Evolutionary conservation across 495 filamentous ascomycete genomes (phyloP).

Genomic region (Cetradonia linearis): DNA sequence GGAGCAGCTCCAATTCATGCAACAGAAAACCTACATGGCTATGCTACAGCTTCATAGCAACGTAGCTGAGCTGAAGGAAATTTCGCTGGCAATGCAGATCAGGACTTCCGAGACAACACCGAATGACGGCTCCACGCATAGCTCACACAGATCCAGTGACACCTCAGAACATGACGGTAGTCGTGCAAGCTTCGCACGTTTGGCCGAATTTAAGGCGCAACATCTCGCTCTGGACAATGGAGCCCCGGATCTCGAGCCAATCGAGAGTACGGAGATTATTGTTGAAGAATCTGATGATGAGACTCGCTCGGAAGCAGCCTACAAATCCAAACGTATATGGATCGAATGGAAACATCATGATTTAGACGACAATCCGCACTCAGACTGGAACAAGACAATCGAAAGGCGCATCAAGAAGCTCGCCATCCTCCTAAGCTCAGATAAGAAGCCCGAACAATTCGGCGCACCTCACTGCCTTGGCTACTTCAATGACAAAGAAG

Average conservation of each 20-base stretch:
- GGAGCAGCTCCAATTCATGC: conserved; percentile 11
- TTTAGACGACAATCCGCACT: neutral
- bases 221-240: neutral
- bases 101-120: neutral
- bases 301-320: conserved; percentile 3
- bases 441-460: conserved; percentile 24
- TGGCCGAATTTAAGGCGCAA: conserved; percentile 11
- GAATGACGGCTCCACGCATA: neutral
- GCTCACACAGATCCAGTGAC: neutral
- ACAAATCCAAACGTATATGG: neutral
- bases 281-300: conserved; percentile 10
- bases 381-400: conserved; percentile 5
- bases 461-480: conserved; percentile 30
- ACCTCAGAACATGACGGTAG: neutral
- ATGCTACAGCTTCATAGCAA: conserved; percentile 17
- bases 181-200: neutral
- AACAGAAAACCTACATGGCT: conserved; percentile 8
- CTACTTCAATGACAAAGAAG: conserved; percentile 26
- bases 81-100: conserved; percentile 12
- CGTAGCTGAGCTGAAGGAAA: conserved; percentile 8
- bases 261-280: neutral
- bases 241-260: neutral
- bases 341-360: conserved; percentile 13
- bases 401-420: conserved; percentile 13
- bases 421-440: conserved; percentile 9